Evolutionary conservation across 225 moss, liverwort and hornwort species (phyloP), one percentile per base, ranked within the genome.

Genomic region (Pleurozium schreberi): DNA sequence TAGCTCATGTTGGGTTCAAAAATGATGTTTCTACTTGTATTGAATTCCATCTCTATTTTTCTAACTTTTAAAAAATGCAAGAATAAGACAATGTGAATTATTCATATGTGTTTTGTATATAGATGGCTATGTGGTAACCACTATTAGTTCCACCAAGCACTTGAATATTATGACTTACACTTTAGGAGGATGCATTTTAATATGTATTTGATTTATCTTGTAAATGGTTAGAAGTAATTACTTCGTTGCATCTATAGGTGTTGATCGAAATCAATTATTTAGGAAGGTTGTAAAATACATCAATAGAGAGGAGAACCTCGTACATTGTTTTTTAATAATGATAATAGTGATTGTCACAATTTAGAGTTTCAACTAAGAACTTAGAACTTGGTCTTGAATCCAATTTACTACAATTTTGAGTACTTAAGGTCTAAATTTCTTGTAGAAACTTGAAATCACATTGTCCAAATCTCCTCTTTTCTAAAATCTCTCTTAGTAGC

Each of bases 21-120:
- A 34, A 12, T 75, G 18, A 75, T 75, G 34, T 21, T 75, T 75
- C 50, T 50, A 34, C 21, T 33, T 34, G 19, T 22, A 34, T 52
- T 52, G 21, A 34, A 1, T 34, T 75, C 8, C 5, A 52, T 52
- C 9, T 75, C 13, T 75, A 21, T 8, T 34, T 34, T 34, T 20
- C 2, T 49, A 34, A 36, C 14, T 76, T 75, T 20, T 22, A 22
- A 23, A n/a, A 52, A 52, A 36, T 53, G 14, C 21, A 75, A 75
- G 34, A 76, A 36, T 9, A 36, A 36, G 22, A 76, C 5, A 8
- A 52, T 36, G 23, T 3, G 3, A 52, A 53, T 36, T 76, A 21
- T 0, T 76, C 1, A 2, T 34, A 22, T 23, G 2, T 0, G 2
- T 50, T 75, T 3, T 34, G 34, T 50, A 21, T 5, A 50, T 50